Evolutionary conservation across 2,329 filamentous ascomycete species (phyloP), one percentile per base, ranked within the genome.

Genomic region (Verticillium albo-atrum): DNA sequence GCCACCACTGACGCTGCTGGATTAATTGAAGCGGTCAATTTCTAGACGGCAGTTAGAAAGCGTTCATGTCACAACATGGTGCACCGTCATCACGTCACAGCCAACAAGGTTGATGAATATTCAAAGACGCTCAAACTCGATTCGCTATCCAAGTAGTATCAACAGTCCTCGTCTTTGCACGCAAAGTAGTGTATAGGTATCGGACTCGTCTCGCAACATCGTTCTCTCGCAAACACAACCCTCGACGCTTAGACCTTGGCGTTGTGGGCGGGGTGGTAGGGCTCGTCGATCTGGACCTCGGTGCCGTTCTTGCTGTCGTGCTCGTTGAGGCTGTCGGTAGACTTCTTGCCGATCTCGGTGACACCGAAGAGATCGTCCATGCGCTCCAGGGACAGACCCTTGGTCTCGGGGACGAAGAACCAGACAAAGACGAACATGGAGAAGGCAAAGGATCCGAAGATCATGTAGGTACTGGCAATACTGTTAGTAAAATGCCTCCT

Each of bases 371-470:
- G 27, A 9, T 57, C 55, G 15, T 60, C 58, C 55, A 60, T 60
- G 37, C 32, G 50, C 26, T 60, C 55, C 26, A 60, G 56, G 26
- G 55, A 60, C 25, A 57, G 0, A 51, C 85, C 86, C 76, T 89
- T 89, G 9, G 87, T 89, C 75, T 89, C 87, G 3, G 86, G 86
- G 25, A 74, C 68, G 60, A 85, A 79, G 76, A 86, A 86, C 79
- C 82, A 87, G 37, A 85, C 82, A 67, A 86, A 86, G 61, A 87
- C 67, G 67, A 83, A 82, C 83, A 89, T 88, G 65, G 74, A 70
- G 67, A 86, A 83, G 68, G 84, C 88, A 72, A 89, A 89, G 61
- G 74, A 80, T 14, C 84, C 79, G 68, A 87, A 89, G 59, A 88
- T 83, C 63, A 89, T 78, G 70, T 88, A 89, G 0, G 84, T 84